Percentiles rank a stretch among this genome's conserved stretches.
These are phyloP conservation scores for Trypanosoma cruzi DNA, from an alignment of 208 protist species.

Conservation along the genomic window DNA sequence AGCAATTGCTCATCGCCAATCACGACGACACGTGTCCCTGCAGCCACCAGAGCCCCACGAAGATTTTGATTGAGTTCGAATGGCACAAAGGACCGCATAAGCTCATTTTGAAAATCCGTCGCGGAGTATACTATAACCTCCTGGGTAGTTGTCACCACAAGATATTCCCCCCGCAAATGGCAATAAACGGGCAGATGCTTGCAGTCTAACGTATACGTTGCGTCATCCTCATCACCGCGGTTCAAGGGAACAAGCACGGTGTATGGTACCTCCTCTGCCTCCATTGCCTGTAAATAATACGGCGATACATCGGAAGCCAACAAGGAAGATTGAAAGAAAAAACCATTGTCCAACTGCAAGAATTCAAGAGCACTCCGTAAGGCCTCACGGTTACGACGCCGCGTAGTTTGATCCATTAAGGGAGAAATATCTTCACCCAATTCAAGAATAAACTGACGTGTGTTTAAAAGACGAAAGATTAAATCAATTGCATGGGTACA, in stretches of 20 bases:
- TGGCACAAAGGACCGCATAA: constrained; percentile 52
- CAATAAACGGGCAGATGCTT: constrained; percentile 30
- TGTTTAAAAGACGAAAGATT: constrained; percentile 70
- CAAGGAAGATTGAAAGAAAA: constrained; percentile 70
- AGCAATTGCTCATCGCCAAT: constrained; percentile 53
- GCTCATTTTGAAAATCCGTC: constrained; percentile 30
- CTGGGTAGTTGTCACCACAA: constrained; percentile 53
- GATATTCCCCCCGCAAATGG: constrained; percentile 55
- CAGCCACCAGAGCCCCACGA: constrained; percentile 57
- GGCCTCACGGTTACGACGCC: constrained; percentile 33
- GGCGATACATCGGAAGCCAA: constrained; percentile 50
- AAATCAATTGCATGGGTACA: constrained; percentile 58
- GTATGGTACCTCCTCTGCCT: constrained; percentile 43
- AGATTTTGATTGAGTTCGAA: constrained; percentile 63
- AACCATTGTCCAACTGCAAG: constrained; percentile 46
- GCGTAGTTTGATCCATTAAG: constrained; percentile 24
- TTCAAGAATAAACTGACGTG: constrained; percentile 52
- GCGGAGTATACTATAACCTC: constrained; percentile 60
- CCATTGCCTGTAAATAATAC: constrained; percentile 35
- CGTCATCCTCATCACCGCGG: constrained; percentile 50
- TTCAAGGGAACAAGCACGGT: constrained; percentile 67
- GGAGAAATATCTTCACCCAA: constrained; percentile 25
- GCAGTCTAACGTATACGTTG: constrained; percentile 33
- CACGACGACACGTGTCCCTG: constrained; percentile 68
- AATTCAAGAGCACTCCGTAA: constrained; percentile 47